These are phyloP conservation scores for Zygotorulaspora florentina DNA, from an alignment of 805 yeast species.

Conservation along the genomic window DNA sequence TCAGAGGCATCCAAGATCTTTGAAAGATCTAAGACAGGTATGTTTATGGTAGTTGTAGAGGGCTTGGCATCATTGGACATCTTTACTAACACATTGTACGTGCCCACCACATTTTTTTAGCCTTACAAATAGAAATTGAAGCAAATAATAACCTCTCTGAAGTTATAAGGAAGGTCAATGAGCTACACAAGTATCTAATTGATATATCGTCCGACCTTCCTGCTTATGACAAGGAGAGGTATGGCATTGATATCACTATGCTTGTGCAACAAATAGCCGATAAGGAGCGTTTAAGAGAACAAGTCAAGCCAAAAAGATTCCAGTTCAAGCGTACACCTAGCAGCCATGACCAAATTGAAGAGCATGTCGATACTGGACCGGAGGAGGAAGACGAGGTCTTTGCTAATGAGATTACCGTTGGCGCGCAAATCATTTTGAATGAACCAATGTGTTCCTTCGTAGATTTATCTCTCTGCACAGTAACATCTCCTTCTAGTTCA, in stretches of 20 bases:
- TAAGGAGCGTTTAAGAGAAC: constrained; percentile 1
- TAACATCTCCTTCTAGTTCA: constrained; percentile 1
- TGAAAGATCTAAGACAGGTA: not conserved
- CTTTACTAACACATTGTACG: not conserved
- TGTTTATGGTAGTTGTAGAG: not conserved
- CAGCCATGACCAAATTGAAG: not conserved
- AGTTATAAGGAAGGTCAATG: constrained; percentile 11
- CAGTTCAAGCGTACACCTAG: constrained; percentile 6
- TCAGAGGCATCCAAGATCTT: not conserved
- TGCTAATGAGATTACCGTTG: not conserved
- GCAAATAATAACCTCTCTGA: constrained; percentile 1
- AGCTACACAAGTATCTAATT: constrained; percentile 12
- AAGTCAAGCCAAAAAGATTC: not conserved
- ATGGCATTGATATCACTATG: constrained; percentile 13
- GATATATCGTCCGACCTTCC: constrained; percentile 14
- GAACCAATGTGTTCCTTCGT: constrained; percentile 11
- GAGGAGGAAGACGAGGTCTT: not conserved
- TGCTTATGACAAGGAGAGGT: constrained; percentile 19
- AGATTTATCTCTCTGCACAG: constrained; percentile 14
- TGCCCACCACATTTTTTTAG: not conserved
- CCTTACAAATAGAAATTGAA: constrained; percentile 4
- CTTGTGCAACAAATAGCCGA: constrained; percentile 15
- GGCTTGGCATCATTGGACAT: no score
- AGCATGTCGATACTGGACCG: not conserved
- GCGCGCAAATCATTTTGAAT: not conserved